These are phyloP conservation scores for Leccinum variicolor DNA, from an alignment of 768 basidiomycete genomes.

Conservation along the genomic window DNA sequence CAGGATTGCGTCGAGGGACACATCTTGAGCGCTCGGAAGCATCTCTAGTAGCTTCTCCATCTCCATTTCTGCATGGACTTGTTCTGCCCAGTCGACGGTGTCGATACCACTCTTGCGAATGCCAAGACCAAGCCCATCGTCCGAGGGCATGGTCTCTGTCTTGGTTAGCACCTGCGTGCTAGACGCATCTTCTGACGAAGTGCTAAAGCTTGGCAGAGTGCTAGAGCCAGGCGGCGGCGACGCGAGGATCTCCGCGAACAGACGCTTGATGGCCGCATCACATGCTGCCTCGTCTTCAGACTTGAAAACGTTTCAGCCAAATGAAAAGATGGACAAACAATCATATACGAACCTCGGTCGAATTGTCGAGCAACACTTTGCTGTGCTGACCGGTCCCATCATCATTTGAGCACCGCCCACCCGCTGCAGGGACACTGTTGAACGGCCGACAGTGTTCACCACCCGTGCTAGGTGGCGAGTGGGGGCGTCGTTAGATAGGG, in stretches of 20 bases:
- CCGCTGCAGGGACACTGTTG: conserved; percentile 90
- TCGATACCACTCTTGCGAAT: conserved; percentile 16
- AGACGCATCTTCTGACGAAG: conserved; percentile 31
- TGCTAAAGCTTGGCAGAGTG: conserved; percentile 30
- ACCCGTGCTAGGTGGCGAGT: conserved; percentile 99
- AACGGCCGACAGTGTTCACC: conserved; percentile 64
- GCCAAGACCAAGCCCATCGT: conserved; percentile 18
- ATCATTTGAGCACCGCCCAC: conserved; percentile 50
- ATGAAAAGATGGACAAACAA: conserved; percentile 16
- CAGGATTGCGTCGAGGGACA: conserved; percentile 21
- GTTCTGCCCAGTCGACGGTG: conserved; percentile 27
- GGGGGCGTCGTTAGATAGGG: conserved; percentile 46
- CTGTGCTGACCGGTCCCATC: conserved; percentile 20
- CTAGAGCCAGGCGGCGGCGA: conserved; percentile 32
- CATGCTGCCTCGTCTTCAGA: conserved; percentile 55
- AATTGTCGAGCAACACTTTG: conserved; percentile 14
- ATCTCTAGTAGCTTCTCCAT: conserved; percentile 61
- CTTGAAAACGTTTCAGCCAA: conserved; percentile 23
- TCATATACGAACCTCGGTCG: conserved; percentile 34
- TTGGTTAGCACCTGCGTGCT: conserved; percentile 25
- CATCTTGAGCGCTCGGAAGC: conserved; percentile 38
- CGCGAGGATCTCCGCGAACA: conserved; percentile 35
- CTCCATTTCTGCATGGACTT: conserved; percentile 43
- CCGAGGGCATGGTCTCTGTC: conserved; percentile 2
- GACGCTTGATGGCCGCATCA: conserved; percentile 29